These are phyloP conservation scores for Lineolata rhizophorae DNA, from an alignment of 495 filamentous ascomycete species.

Conservation along the genomic window DNA sequence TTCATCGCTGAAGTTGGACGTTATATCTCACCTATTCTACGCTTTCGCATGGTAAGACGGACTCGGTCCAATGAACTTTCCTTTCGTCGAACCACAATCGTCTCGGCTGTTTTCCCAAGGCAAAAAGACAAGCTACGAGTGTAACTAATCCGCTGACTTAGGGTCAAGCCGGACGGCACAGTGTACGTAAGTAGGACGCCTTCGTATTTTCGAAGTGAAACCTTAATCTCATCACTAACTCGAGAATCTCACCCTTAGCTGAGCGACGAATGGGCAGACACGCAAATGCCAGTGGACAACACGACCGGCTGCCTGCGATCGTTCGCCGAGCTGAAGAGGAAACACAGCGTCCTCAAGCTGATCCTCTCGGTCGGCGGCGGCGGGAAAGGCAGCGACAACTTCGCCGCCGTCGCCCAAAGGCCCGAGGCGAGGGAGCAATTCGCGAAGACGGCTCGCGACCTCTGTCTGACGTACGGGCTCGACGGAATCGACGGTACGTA, in stretches of 20 bases:
- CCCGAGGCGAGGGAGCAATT: slow-evolving; percentile 42
- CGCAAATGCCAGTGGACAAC: slow-evolving; percentile 58
- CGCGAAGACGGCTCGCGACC: slow-evolving; percentile 41
- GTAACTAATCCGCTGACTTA: slow-evolving; percentile 12
- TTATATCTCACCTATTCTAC: slow-evolving; percentile 67
- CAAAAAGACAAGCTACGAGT: too few relatives aligned
- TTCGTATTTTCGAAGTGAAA: background rate
- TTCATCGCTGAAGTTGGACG: slow-evolving; percentile 45
- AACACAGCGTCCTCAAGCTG: slow-evolving; percentile 53
- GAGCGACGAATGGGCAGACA: slow-evolving; percentile 72
- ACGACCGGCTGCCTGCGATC: slow-evolving; percentile 56
- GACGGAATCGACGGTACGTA: slow-evolving; percentile 81
- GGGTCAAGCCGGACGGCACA: slow-evolving; percentile 55
- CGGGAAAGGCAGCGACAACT: slow-evolving; percentile 47
- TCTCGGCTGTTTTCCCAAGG: background rate
- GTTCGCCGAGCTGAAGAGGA: slow-evolving; percentile 50
- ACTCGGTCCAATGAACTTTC: slow-evolving; percentile 1
- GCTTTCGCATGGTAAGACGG: slow-evolving; percentile 49
- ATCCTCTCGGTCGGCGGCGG: slow-evolving; percentile 78
- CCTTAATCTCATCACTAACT: background rate
- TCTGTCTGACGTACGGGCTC: slow-evolving; percentile 54
- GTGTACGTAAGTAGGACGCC: slow-evolving; percentile 39
- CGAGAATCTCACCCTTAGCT: slow-evolving; percentile 30
- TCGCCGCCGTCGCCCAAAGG: slow-evolving; percentile 48
- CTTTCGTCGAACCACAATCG: background rate